Evolutionary conservation across 2,329 filamentous ascomycete genomes (phyloP).

Genomic region (Xylaria digitata): DNA sequence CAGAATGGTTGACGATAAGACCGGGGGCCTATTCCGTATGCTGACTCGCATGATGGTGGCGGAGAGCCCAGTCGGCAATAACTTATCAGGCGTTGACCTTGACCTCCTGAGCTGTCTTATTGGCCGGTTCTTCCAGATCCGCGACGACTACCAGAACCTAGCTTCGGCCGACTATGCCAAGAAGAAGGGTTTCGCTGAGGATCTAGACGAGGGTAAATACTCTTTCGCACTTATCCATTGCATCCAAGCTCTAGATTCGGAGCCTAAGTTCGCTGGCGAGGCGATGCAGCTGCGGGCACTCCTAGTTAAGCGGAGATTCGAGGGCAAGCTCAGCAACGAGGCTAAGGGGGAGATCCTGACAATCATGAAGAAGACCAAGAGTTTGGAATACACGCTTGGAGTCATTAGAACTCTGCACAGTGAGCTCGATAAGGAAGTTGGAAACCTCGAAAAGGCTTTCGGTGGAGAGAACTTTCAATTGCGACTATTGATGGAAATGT

Average conservation of each 20-base stretch:
- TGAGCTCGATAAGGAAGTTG: slow-evolving; percentile 26
- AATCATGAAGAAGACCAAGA: slow-evolving; percentile 23
- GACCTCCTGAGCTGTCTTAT: slow-evolving; percentile 23
- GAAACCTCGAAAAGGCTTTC: slow-evolving; percentile 11
- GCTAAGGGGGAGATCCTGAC: slow-evolving; percentile 16
- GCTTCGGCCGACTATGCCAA: slow-evolving; percentile 28
- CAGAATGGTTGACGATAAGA: slow-evolving; percentile 33
- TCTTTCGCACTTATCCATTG: slow-evolving; percentile 32
- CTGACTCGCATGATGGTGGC: slow-evolving; percentile 29
- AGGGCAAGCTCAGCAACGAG: slow-evolving; percentile 11
- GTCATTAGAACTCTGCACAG: slow-evolving; percentile 15
- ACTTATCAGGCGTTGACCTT: slow-evolving; percentile 9
- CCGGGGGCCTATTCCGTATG: slow-evolving; percentile 28
- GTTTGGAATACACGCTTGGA: slow-evolving; percentile 20
- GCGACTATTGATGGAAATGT: slow-evolving; percentile 20
- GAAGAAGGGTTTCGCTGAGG: slow-evolving; percentile 35
- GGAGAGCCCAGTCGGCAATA: slow-evolving; percentile 14
- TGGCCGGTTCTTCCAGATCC: slow-evolving; percentile 29
- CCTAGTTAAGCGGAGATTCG: slow-evolving; percentile 18
- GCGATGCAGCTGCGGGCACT: slow-evolving; percentile 22
- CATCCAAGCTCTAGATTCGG: slow-evolving; percentile 20
- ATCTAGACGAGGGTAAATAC: slow-evolving; percentile 33
- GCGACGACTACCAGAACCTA: slow-evolving; percentile 33
- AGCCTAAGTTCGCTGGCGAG: slow-evolving; percentile 19
- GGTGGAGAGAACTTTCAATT: slow-evolving; percentile 25